Conservation (phyloP, 129 eudicot genomes). For the Helichrysum umbraculigerum region DNA sequence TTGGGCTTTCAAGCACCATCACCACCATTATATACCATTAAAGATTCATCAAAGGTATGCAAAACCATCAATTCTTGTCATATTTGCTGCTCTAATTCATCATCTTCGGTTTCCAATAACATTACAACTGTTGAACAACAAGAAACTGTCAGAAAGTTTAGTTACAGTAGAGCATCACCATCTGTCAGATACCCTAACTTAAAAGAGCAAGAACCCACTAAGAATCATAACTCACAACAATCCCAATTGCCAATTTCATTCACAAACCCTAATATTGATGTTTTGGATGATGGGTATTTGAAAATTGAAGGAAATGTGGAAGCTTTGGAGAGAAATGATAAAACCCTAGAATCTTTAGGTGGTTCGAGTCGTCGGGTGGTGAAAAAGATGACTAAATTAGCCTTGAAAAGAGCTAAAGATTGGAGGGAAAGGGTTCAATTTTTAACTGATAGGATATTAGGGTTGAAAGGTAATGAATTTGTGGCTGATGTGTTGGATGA, state of each 20-base stretch:
- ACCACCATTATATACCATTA: slow-evolving; percentile 25
- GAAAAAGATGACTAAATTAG: slow-evolving; percentile 84
- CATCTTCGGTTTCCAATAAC: slow-evolving; percentile 40
- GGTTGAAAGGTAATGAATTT: slow-evolving; percentile 62
- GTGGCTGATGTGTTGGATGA: slow-evolving; percentile 93
- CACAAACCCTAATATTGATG: slow-evolving; percentile 14
- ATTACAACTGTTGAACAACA: slow-evolving; percentile 40
- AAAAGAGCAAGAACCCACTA: slow-evolving; percentile 37
- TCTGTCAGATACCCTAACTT: slow-evolving; percentile 81
- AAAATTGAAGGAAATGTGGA: slow-evolving; percentile 30
- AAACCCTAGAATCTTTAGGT: slow-evolving; percentile 56
- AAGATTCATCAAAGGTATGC: slow-evolving; percentile 53
- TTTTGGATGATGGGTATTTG: slow-evolving; percentile 22
- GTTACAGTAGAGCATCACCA: slow-evolving; percentile 85
- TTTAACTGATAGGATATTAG: slow-evolving; percentile 72
- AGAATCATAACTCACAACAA: slow-evolving; percentile 11
- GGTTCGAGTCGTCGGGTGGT: slow-evolving; percentile 50
- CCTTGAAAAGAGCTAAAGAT: slow-evolving; percentile 76
- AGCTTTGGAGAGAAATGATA: slow-evolving; percentile 35
- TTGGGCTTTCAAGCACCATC: slow-evolving; percentile 40
- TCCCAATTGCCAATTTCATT: slow-evolving; percentile 32
- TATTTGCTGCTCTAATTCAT: slow-evolving; percentile 32
- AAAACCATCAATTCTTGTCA: slow-evolving; percentile 22
- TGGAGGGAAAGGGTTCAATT: slow-evolving; percentile 84
- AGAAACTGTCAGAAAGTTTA: slow-evolving; percentile 53